A percentile compares a stretch with the other conserved stretches of the same genome.
Evolutionary conservation across 345 rosid genomes (phyloP).

Genomic region (Punica granatum): DNA sequence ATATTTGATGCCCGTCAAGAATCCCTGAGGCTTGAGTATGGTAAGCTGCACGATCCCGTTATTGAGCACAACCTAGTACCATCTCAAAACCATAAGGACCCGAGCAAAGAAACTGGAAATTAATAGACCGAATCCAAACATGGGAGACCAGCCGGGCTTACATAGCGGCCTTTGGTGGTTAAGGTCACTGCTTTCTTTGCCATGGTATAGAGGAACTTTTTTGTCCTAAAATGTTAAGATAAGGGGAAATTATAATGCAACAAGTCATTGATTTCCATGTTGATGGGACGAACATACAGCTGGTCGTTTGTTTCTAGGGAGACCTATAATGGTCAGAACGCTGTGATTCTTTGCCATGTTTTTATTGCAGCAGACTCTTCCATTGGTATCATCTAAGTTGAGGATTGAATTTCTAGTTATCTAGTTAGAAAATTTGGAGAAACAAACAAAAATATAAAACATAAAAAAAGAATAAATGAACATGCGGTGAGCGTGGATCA

Average conservation of each 20-base stretch:
- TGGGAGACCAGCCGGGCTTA: conserved; percentile 1
- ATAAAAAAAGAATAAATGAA: neutral
- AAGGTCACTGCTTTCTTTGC: conserved; percentile 17
- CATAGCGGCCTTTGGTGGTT: conserved; percentile 17
- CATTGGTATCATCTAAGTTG: neutral
- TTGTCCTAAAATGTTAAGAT: neutral
- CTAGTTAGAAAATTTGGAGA: no score
- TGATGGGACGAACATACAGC: neutral
- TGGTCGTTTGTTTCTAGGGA: conserved; percentile 9
- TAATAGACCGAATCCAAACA: neutral
- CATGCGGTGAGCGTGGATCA: conserved; percentile 88
- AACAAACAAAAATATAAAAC: neutral
- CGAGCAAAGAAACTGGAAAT: neutral
- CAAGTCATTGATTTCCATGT: neutral
- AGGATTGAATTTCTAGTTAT: no score
- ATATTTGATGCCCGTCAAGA: conserved; percentile 21
- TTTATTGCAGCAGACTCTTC: neutral
- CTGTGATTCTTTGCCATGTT: neutral
- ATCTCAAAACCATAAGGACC: neutral
- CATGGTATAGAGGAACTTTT: conserved; percentile 4
- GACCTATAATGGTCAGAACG: neutral
- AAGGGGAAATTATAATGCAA: neutral
- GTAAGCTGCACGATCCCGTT: conserved; percentile 25
- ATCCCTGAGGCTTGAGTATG: conserved; percentile 22
- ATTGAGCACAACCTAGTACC: conserved; percentile 18